Evolutionary conservation across 345 rosid genomes (phyloP).

Genomic region (Linum usitatissimum): DNA sequence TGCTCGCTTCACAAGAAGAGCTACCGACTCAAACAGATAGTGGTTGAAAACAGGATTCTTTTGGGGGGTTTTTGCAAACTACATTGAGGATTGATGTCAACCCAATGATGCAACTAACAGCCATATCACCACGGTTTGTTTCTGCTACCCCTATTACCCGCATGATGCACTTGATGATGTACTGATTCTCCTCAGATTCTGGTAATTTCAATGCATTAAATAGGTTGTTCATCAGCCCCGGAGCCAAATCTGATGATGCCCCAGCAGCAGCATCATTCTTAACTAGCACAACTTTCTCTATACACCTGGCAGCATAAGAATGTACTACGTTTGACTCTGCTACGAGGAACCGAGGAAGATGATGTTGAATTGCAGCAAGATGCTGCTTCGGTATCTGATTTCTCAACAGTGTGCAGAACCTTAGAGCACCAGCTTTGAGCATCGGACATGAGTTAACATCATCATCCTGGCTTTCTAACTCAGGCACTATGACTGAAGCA

Average conservation of each 20-base stretch:
- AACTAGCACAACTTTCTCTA: conserved; percentile 84
- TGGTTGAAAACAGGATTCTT: conserved; percentile 88
- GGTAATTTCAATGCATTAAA: conserved; percentile 64
- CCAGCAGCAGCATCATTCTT: conserved; percentile 80
- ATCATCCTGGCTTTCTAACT: conserved; percentile 63
- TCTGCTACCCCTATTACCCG: conserved; percentile 85
- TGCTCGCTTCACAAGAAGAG: conserved; percentile 82
- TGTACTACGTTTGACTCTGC: conserved; percentile 90
- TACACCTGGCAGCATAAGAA: conserved; percentile 91
- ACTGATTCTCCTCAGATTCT: conserved; percentile 96
- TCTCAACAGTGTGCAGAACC: conserved; percentile 76
- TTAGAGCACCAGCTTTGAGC: conserved; percentile 95
- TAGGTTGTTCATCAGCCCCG: conserved; percentile 57
- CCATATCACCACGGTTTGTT: conserved; percentile 53
- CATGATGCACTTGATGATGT: conserved; percentile 92
- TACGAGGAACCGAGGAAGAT: conserved; percentile 61
- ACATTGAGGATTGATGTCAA: conserved; percentile 64
- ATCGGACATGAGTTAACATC: conserved; percentile 60
- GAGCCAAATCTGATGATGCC: conserved; percentile 56
- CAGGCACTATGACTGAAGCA: conserved; percentile 61
- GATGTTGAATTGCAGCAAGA: conserved; percentile 32
- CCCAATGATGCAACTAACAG: conserved; percentile 67
- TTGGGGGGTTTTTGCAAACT: conserved; percentile 86
- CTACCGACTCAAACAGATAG: conserved; percentile 91
- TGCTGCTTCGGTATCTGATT: conserved; percentile 52